A percentile compares a stretch with the other conserved stretches of the same genome.
These are phyloP conservation scores for Globisporangium lucens DNA, from an alignment of 352 stramenopile species.

Conservation along the genomic window DNA sequence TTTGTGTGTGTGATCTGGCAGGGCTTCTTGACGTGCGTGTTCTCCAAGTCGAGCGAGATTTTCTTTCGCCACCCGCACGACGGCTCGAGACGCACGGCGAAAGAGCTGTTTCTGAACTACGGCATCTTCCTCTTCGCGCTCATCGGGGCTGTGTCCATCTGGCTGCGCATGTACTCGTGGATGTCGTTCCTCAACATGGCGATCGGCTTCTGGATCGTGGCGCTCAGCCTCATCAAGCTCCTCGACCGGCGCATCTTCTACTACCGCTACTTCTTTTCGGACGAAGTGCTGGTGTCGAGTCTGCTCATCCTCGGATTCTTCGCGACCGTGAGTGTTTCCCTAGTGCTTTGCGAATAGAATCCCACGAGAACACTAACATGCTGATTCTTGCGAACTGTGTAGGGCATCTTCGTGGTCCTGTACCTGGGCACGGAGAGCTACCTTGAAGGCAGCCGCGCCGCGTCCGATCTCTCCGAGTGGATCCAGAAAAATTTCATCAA, in stretches of 20 bases:
- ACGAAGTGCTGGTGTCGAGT: constrained; percentile 81
- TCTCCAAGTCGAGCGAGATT: constrained; percentile 75
- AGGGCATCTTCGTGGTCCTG: constrained; percentile 79
- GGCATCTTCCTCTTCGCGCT: constrained; percentile 85
- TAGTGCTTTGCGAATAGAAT: not conserved
- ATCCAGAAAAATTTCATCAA: constrained; percentile 88
- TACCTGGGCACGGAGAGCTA: constrained; percentile 85
- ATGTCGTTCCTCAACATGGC: constrained; percentile 72
- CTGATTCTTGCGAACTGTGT: constrained; percentile 3
- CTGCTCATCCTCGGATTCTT: constrained; percentile 84
- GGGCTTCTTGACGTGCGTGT: constrained; percentile 77
- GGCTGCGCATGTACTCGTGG: constrained; percentile 83
- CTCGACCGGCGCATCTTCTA: constrained; percentile 85
- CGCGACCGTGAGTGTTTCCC: constrained; percentile 45
- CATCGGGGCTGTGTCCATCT: constrained; percentile 81
- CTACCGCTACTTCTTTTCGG: constrained; percentile 87
- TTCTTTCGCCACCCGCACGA: constrained; percentile 73
- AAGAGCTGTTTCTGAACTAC: constrained; percentile 87
- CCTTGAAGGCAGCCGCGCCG: constrained; percentile 80
- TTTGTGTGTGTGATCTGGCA: constrained; percentile 14
- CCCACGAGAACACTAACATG: constrained; percentile 2
- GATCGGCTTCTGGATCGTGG: constrained; percentile 64
- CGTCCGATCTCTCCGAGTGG: constrained; percentile 69
- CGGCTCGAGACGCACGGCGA: constrained; percentile 56
- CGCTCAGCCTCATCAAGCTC: constrained; percentile 73